Base-by-base conservation (phyloP, 768 basidiomycete genomes). In the Calocera cornea region DNA sequence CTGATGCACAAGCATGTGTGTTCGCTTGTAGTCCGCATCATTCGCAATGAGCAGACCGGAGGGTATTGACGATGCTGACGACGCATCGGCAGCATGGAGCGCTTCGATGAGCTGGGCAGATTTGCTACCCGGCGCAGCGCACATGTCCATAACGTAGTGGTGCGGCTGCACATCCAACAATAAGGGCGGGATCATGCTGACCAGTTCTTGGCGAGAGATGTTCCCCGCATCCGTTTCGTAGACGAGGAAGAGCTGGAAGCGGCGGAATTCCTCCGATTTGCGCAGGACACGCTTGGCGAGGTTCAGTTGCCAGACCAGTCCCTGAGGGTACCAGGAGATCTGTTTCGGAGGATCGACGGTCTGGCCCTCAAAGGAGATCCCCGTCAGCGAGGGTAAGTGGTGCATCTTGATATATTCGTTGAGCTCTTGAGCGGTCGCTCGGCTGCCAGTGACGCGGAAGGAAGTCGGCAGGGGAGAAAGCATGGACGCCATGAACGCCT, bases 141-240 rank as follows among this genome's bases (percentile, higher is more conserved):
- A 99, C 91, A 95, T 93, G 76, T 99, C 97, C 72, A 98, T 86
- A 22, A 92, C 89, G 86, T 90, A 67, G 41, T 98, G 95, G 74
- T 97, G 89, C 0, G 97, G 92, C 73, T 91, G 81, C n/a, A 98
- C 92, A 66, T 93, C 90, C 36, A 99, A 84, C 71, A 98, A 87
- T 1, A 99, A 83, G 0, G 97, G 95, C 3, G 97, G 97, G n/a
- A 99, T 80, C 97, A 99, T 99, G 75, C 92, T 95, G 68, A 99
- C 97, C 19, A 92, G 94, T 77, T 99, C 97, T 76, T 97, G 95
- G 24, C 97, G 81, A 12, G 93, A 95, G 60, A 98, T 82, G 72
- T 99, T 99, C 60, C 97, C 95, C 92, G 95, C 91, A 79, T 98
- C 97, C 0, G 97, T 98, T 79, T 99, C 97, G 70, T 92, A 95